A percentile compares a stretch with the other conserved stretches of the same genome.
These are phyloP conservation scores for Raffaelea deltoideospora DNA, from an alignment of 2,329 filamentous ascomycete species.

Conservation along the genomic window DNA sequence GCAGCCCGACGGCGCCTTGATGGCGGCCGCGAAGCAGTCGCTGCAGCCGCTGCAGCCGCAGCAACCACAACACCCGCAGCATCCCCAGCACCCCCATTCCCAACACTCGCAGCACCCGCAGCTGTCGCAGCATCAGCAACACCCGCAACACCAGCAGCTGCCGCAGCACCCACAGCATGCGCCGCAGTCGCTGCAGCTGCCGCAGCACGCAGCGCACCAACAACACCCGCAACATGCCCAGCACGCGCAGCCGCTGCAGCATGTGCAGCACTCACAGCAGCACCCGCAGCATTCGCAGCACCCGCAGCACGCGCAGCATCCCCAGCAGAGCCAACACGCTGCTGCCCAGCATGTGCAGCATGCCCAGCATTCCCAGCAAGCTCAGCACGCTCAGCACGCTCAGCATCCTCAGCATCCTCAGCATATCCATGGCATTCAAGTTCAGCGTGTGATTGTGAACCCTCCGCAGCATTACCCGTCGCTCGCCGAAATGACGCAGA, in stretches of 20 bases:
- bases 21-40: slow-evolving; percentile 13
- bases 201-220: slow-evolving; percentile 5
- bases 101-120: slow-evolving; percentile 1
- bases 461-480: slow-evolving; percentile 13
- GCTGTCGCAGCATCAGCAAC: slow-evolving; percentile 7
- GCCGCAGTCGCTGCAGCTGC: slow-evolving; percentile 6
- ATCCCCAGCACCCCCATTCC: slow-evolving; percentile 3
- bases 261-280: background rate
- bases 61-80: slow-evolving; percentile 3
- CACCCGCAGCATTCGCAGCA: slow-evolving; percentile 6
- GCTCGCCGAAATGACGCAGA: slow-evolving; percentile 7
- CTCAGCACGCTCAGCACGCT: slow-evolving; percentile 1
- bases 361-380: background rate
- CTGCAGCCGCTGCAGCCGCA: slow-evolving; percentile 11
- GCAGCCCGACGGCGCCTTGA: slow-evolving; percentile 15
- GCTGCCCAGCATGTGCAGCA: slow-evolving; percentile 2
- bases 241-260: slow-evolving; percentile 3
- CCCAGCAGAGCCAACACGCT: too few relatives aligned
- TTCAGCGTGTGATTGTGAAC: slow-evolving; percentile 6
- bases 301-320: slow-evolving; percentile 2
- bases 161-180: slow-evolving; percentile 9
- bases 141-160: slow-evolving; percentile 10
- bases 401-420: slow-evolving; percentile 6
- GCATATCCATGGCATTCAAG: background rate
- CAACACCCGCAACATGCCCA: slow-evolving; percentile 2